Base-by-base conservation (phyloP, 768 basidiomycete genomes). In the Lactifluus echinatus region DNA sequence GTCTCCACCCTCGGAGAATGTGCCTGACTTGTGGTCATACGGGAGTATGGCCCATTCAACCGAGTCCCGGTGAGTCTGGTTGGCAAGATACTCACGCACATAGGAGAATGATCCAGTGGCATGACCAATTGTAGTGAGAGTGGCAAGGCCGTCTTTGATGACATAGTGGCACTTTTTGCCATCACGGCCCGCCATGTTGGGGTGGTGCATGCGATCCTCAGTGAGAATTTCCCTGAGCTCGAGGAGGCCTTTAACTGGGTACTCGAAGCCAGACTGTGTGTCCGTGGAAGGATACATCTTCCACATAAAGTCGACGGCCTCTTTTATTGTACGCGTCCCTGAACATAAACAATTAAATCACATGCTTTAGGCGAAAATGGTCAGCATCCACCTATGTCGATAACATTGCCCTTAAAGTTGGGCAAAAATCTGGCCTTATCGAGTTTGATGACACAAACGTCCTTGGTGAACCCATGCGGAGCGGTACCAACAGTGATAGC, bases 61-160 rank as follows among this genome's bases (percentile, higher is more conserved):
- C 8, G 73, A 68, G 26, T 57, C 64, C 50, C 44, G 37, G 37
- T 49, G 23, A 24, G 57, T 33, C 23, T 37, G 28, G 46, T 64
- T 61, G 37, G 54, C 49, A 55, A 63, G 64, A 66, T 71, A 73
- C 10, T 60, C 53, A 61, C 74, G 69, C 26, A 66, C 66, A 56
- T 67, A 50, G 44, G 74, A 72, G 60, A 64, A 62, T 51, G 70
- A 64, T 31, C 70, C 65, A 40, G 57, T 71, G 37, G 67, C 60
- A 51, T 67, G 65, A 50, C 73, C 74, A 26, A 75, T 59, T n/a
- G 72, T 75, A 64, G 62, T 63, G 53, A 63, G 65, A 46, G 74
- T 71, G 53, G 68, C 59, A 56, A 57, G 65, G 36, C 73, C 74
- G 45, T 61, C 60, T 66, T 74, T 75, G 48, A 72, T 54, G 45